Evolutionary conservation across 2,329 filamentous ascomycete genomes (phyloP).

Genomic region (Elsinoe arachidis): DNA sequence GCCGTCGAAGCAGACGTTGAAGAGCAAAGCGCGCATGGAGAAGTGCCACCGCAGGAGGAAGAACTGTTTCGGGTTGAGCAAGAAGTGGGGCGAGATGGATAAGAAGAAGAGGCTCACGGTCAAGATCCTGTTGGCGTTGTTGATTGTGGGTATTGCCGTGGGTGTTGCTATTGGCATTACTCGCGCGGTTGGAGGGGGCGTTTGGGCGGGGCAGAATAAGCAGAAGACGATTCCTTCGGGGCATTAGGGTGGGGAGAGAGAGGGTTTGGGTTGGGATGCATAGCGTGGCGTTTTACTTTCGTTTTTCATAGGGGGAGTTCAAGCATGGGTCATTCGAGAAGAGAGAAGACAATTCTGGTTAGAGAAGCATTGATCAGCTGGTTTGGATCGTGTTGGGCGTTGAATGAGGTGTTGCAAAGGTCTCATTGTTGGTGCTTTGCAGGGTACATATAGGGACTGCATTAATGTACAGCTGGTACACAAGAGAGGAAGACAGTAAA

Average conservation of each 20-base stretch:
- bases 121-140: constrained; percentile 38
- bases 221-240: constrained; percentile 20
- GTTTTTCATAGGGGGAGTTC: neutral
- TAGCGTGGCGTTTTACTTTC: constrained; percentile 5
- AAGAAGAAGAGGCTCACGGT: constrained; percentile 37
- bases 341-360: neutral
- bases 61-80: constrained; percentile 27
- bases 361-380: constrained; percentile 8
- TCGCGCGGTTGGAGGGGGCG: constrained; percentile 40
- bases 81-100: constrained; percentile 31
- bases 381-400: constrained; percentile 4
- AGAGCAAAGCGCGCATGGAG: constrained; percentile 27
- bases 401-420: neutral
- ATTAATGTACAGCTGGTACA: constrained; percentile 1
- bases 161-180: constrained; percentile 42
- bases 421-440: neutral
- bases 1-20: constrained; percentile 40
- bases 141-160: constrained; percentile 39
- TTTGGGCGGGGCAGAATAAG: constrained; percentile 34
- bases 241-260: neutral
- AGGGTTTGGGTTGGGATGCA: neutral
- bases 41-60: constrained; percentile 23
- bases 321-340: neutral
- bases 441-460: neutral
- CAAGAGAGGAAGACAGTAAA: neutral